Evolutionary conservation across 768 basidiomycete genomes (phyloP), one percentile per base, ranked within the genome.

Genomic region (Scleroderma citrinum): DNA sequence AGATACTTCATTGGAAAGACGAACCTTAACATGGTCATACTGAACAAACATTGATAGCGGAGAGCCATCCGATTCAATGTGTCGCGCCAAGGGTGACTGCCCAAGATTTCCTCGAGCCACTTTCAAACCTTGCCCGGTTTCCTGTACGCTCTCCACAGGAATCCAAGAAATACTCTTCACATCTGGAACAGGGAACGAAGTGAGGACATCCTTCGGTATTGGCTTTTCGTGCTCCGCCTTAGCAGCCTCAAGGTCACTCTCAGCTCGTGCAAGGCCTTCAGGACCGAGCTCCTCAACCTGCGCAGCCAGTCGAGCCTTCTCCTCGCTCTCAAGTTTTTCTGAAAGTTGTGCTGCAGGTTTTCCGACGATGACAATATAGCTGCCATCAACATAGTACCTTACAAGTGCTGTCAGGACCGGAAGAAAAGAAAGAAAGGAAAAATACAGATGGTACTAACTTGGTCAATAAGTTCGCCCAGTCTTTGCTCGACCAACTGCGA

Each of bases 81-180:
- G 79, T 50, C 72, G 71, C 48, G 76, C 71, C 19, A 96, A 72
- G 7, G 73, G 71, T 7, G 69, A 67, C 31, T 69, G 66, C 38
- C 69, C 67, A 4, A 61, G 53, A 13, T 63, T 47, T 11, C 53
- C 52, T 40, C 65, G 57, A 41, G 63, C 30, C 19, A 57, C 54
- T 21, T 63, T 61, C 41, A 80, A 70, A 13, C 78, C 78, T 35
- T 62, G 66, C 35, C 82, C 83, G 19, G 69, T 68, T 61, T 91
- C 84, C 63, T 87, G 85, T 32, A 71, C 63, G 24, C 75, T 84
- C 56, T 82, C 72, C 4, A 84, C 81, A 2, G 87, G 83, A 49
- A 98, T 92, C 92, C 94, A 98, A 7, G 86, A 82, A 56, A 99
- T 94, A 50, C 79, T 86, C 62, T 85, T 85, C 34, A 95, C 90